phyloP scores from a whole-genome alignment of 805 yeast species.

The Wickerhamomyces bisporus region DNA sequence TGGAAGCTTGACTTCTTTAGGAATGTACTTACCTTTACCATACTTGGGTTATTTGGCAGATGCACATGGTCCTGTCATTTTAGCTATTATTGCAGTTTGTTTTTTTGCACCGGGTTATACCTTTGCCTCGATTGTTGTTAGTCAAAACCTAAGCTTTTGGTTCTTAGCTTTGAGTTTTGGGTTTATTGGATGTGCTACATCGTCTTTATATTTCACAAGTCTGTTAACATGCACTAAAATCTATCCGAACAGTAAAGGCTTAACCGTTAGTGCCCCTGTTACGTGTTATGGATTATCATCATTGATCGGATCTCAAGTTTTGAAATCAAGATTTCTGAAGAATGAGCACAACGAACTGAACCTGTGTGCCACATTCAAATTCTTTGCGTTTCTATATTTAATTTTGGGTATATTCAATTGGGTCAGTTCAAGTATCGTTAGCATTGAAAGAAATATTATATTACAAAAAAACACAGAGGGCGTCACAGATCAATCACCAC shows the following conservation, averaged over 20 bases:
- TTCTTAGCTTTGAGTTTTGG: slow-evolving; percentile 46
- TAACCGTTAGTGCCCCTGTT: slow-evolving; percentile 86
- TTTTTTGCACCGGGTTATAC: slow-evolving; percentile 68
- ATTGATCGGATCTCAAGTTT: slow-evolving; percentile 62
- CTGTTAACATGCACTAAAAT: slow-evolving; percentile 79
- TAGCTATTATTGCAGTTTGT: slow-evolving; percentile 56
- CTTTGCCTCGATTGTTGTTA: slow-evolving; percentile 36
- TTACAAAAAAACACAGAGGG: slow-evolving; percentile 18
- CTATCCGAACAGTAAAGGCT: slow-evolving; percentile 69
- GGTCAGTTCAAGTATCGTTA: slow-evolving; percentile 58
- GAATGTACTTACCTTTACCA: slow-evolving; percentile 84
- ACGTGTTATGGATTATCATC: slow-evolving; percentile 83
- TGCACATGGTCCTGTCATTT: slow-evolving; percentile 72
- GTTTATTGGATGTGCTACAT: slow-evolving; percentile 66
- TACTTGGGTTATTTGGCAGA: slow-evolving; percentile 78
- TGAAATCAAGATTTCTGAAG: slow-evolving; percentile 33
- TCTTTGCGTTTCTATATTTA: slow-evolving; percentile 49
- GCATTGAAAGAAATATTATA: slow-evolving; percentile 34
- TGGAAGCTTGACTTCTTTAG: slow-evolving; percentile 68
- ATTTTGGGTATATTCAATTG: slow-evolving; percentile 56
- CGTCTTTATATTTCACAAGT: slow-evolving; percentile 66
- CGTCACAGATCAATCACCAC: slow-evolving; percentile 30
- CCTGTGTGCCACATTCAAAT: slow-evolving; percentile 45
- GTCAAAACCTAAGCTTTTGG: slow-evolving; percentile 25
- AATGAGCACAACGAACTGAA: slow-evolving; percentile 31